Conservation (phyloP, 345 rosid species). For the Corchorus capsularis region DNA sequence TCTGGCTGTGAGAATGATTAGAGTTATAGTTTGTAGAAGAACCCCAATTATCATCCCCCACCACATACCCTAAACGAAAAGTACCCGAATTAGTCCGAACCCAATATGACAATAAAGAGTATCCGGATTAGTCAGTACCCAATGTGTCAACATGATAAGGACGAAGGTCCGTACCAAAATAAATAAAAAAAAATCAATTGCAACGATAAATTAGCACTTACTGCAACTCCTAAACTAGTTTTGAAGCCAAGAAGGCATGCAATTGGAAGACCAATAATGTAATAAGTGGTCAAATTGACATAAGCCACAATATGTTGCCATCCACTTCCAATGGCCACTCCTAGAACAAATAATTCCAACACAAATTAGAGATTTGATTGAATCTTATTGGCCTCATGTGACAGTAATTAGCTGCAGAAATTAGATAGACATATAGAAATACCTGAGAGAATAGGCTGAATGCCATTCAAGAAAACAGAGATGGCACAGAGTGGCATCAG, state of each 20-base stretch:
- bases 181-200: no score
- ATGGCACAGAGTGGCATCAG: slow-evolving; percentile 81
- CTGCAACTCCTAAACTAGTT: slow-evolving; percentile 76
- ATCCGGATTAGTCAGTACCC: no score
- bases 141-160: no score
- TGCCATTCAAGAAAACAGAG: slow-evolving; percentile 82
- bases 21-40: slow-evolving; percentile 59
- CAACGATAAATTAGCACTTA: slow-evolving; percentile 28
- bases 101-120: no score
- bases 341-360: slow-evolving; percentile 27
- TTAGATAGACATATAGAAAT: background rate
- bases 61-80: slow-evolving; percentile 76
- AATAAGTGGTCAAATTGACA: slow-evolving; percentile 73
- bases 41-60: slow-evolving; percentile 93
- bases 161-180: no score
- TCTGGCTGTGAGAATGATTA: slow-evolving; percentile 65
- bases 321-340: slow-evolving; percentile 99
- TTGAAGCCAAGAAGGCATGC: slow-evolving; percentile 92
- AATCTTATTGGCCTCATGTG: background rate
- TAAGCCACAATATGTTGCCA: slow-evolving; percentile 97
- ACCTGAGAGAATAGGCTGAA: slow-evolving; percentile 79
- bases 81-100: no score
- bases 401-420: no score
- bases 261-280: slow-evolving; percentile 86
- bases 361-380: background rate